Evolutionary conservation across 2,329 filamentous ascomycete species (phyloP).

Genomic region (Cordyceps farinosa): DNA sequence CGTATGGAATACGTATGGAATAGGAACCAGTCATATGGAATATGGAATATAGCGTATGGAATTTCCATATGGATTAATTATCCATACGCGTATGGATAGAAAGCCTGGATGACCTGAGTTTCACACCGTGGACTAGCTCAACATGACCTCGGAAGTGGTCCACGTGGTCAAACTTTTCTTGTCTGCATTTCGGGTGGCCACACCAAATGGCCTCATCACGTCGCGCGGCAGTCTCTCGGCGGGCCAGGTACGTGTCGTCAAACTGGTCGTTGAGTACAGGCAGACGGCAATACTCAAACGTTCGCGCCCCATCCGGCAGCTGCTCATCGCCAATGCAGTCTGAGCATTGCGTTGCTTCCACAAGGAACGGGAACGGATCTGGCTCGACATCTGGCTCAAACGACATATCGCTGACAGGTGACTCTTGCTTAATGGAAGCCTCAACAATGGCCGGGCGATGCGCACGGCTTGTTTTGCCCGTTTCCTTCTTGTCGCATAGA

Average conservation of each 20-base stretch:
- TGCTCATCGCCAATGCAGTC: conserved; percentile 22
- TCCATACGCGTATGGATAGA: too few species aligned
- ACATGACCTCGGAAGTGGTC: neutral
- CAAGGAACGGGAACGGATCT: conserved; percentile 21
- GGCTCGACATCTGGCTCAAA: neutral
- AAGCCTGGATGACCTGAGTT: neutral
- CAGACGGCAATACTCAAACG: neutral
- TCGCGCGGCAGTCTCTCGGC: neutral
- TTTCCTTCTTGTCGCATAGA: conserved; percentile 25
- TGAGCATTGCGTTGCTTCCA: conserved; percentile 22
- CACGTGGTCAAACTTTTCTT: neutral
- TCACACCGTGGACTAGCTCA: neutral
- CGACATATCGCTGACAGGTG: neutral
- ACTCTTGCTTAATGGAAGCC: neutral
- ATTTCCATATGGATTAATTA: too few species aligned
- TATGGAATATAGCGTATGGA: too few species aligned
- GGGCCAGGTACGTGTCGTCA: neutral
- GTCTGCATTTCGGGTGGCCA: neutral
- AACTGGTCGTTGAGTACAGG: neutral
- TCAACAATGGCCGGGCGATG: neutral
- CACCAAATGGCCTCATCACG: neutral
- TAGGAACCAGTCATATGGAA: too few species aligned
- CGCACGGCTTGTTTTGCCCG: conserved; percentile 17
- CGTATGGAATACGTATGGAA: too few species aligned
- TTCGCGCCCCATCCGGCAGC: conserved; percentile 18